Evolutionary conservation across 768 basidiomycete species (phyloP), one percentile per base, ranked within the genome.

Genomic region (Lepiota brunneoincarnata): DNA sequence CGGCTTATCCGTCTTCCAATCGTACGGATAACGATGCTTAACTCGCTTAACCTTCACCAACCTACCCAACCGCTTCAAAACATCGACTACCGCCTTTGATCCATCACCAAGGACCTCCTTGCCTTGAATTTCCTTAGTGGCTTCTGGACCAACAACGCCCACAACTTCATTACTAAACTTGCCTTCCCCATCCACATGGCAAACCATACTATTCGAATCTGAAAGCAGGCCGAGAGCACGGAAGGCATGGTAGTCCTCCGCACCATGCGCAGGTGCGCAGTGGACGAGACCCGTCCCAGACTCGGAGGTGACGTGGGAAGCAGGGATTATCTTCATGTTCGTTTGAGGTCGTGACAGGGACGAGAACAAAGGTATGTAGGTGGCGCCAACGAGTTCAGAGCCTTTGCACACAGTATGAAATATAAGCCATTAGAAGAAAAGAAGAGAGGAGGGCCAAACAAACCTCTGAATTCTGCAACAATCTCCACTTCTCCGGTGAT

Each of bases 261-360:
- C 78, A 15, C 95, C 96, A 62, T 98, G 96, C 1, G 92, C 94
- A 11, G 96, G 95, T 0, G 96, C 95, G 59, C 89, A 91, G 63
- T 98, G 96, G 1, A 99, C 96, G 11, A 98, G 79, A 31, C 96
- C 95, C 1, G 95, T 97, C 5, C 96, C 96, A n/a, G 93, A 89
- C 15, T 86, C 81, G 0, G 88, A 69, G 1, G 87, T 92, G 14
- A 98, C 96, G 64, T 96, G 89, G 0, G 76, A 68, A 1, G 91
- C 85, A 1, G 81, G 65, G 36, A 96, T 78, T 42, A 97, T 67
- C 36, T 68, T 66, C n/a, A 78, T 68, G 6, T 18, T 28, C 14
- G 15, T 3, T 36, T 41, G 53, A 15, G 69, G 54, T n/a, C 64
- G 55, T 6, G 64, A 55, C 18, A 70, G 47, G 7, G 69, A 56